Conservation (phyloP, 352 stramenopile species). For the Hyphochytrium catenoides region DNA sequence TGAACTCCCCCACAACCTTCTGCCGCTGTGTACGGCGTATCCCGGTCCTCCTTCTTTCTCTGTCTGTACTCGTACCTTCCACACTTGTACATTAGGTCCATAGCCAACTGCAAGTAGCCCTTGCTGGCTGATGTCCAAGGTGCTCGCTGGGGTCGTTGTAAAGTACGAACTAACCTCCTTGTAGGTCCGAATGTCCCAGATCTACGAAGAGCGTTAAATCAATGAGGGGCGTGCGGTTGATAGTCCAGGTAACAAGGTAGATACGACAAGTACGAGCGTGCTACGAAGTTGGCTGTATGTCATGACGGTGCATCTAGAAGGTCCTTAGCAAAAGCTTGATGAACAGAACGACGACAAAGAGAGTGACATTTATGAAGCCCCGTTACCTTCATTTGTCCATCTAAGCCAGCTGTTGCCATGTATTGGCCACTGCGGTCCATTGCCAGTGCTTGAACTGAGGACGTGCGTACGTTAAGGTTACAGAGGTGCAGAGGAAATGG, state of each 20-base stretch:
- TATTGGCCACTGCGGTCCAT: constrained; percentile 79
- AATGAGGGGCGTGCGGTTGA: not conserved
- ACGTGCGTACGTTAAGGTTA: not conserved
- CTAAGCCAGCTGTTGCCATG: constrained; percentile 82
- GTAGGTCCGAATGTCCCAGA: constrained; percentile 94
- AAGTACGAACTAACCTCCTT: constrained; percentile 83
- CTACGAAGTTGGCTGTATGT: too few species aligned
- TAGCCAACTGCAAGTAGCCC: constrained; percentile 82
- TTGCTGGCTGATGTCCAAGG: constrained; percentile 84
- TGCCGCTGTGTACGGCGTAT: constrained; percentile 42
- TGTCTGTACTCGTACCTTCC: constrained; percentile 52
- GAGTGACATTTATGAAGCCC: constrained; percentile 1
- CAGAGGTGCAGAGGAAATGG: too few species aligned
- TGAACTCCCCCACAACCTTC: constrained; percentile 12
- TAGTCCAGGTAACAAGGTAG: not conserved
- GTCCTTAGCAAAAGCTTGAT: too few species aligned
- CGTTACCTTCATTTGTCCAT: constrained; percentile 71
- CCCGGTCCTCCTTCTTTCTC: constrained; percentile 13
- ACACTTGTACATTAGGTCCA: constrained; percentile 65
- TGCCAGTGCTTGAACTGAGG: constrained; percentile 57
- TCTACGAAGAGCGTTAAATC: too few species aligned
- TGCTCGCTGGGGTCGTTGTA: constrained; percentile 44
- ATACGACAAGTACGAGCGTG: too few species aligned
- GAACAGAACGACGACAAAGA: too few species aligned
- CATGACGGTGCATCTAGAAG: too few species aligned